phyloP scores from a whole-genome alignment of 2,329 filamentous ascomycete species.

The Pseudocercospora eumusae region DNA sequence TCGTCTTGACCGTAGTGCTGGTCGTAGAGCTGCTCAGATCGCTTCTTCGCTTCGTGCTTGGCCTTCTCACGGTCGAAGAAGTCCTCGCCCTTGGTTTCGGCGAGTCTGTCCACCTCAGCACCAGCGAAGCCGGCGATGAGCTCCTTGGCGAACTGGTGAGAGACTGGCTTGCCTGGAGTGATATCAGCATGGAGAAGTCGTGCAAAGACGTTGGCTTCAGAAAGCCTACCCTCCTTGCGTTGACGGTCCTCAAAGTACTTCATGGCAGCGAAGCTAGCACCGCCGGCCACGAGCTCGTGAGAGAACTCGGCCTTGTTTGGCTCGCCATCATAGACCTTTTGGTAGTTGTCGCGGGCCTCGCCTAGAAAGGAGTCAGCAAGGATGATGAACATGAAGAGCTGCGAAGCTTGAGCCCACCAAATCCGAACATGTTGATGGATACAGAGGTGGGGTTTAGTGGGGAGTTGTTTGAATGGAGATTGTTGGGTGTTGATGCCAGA shows the following conservation, averaged over 20 bases:
- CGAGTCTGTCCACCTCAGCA: slow-evolving; percentile 73
- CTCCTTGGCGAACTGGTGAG: slow-evolving; percentile 77
- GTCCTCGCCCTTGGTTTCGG: slow-evolving; percentile 58
- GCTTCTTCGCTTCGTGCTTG: slow-evolving; percentile 48
- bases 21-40: slow-evolving; percentile 52
- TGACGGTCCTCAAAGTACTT: slow-evolving; percentile 77
- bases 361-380: not conserved
- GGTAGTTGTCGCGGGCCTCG: slow-evolving; percentile 45
- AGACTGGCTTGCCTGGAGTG: slow-evolving; percentile 66
- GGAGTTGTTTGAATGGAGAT: not conserved
- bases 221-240: slow-evolving; percentile 57
- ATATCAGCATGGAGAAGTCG: not conserved
- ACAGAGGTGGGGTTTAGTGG: not conserved
- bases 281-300: slow-evolving; percentile 75
- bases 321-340: slow-evolving; percentile 52
- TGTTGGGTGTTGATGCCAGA: not conserved
- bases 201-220: slow-evolving; percentile 17
- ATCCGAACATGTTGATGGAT: slow-evolving; percentile 19
- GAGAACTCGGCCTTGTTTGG: slow-evolving; percentile 61
- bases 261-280: slow-evolving; percentile 76
- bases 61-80: slow-evolving; percentile 52
- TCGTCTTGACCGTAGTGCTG: slow-evolving; percentile 51
- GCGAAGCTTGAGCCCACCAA: not conserved
- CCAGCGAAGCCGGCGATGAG: slow-evolving; percentile 70
- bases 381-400: not conserved